A percentile compares a stretch with the other conserved stretches of the same genome.
These are phyloP conservation scores for Colletotrichum sp. DNA, from an alignment of 2,329 filamentous ascomycete species.

Conservation along the genomic window DNA sequence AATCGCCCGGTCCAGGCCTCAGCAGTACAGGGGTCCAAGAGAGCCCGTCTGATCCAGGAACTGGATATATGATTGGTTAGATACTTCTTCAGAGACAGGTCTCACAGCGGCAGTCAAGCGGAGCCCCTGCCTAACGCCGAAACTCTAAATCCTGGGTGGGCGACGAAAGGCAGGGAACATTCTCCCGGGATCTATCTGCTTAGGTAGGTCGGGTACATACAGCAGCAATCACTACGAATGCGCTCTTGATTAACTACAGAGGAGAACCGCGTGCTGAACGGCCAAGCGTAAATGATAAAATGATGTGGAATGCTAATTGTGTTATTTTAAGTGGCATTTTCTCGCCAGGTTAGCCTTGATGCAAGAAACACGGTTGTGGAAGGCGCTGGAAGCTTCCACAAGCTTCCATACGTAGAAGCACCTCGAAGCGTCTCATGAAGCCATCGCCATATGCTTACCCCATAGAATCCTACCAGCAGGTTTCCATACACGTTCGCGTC, in stretches of 20 bases:
- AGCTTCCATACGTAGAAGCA: constrained; percentile 24
- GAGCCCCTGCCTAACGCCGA: neutral
- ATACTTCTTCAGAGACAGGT: neutral
- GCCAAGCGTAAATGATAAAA: neutral
- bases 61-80: neutral
- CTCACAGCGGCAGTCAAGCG: neutral
- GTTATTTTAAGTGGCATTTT: neutral
- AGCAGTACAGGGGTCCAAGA: neutral
- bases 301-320: no score
- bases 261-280: neutral
- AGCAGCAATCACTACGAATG: neutral
- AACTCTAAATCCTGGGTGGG: neutral
- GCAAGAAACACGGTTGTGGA: constrained; percentile 20
- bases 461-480: neutral
- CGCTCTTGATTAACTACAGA: neutral
- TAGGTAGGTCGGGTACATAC: neutral
- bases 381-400: constrained; percentile 32
- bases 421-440: constrained; percentile 13
- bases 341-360: neutral
- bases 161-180: neutral
- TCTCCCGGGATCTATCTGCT: neutral
- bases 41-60: neutral
- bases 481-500: neutral
- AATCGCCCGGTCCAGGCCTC: neutral
- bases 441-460: constrained; percentile 2